These are phyloP conservation scores for Cochlearia excelsa DNA, from an alignment of 345 rosid species.

Conservation along the genomic window DNA sequence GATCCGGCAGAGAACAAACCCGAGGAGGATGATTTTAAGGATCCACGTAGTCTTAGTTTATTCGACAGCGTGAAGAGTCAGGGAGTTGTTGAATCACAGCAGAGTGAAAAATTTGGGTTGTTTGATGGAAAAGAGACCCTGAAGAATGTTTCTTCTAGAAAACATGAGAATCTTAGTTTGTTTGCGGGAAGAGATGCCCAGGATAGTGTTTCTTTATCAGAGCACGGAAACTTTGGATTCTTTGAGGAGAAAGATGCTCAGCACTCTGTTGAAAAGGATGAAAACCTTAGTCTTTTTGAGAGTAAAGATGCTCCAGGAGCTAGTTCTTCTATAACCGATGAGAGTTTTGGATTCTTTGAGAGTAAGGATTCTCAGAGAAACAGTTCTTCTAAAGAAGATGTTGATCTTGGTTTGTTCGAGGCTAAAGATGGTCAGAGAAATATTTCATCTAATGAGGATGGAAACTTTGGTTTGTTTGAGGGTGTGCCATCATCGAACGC, in stretches of 20 bases:
- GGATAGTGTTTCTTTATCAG: conserved; percentile 33
- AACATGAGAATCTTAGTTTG: conserved; percentile 37
- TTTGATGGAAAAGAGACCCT: not conserved
- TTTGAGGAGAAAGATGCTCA: conserved; percentile 24
- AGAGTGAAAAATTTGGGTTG: conserved; percentile 17
- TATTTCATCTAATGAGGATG: conserved; percentile 25
- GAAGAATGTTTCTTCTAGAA: conserved; percentile 18
- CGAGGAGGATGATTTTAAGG: conserved; percentile 33
- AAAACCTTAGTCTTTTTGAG: conserved; percentile 36
- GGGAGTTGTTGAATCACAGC: conserved; percentile 37
- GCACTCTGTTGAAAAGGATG: conserved; percentile 16
- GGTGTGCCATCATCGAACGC: conserved; percentile 41
- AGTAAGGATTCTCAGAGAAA: conserved; percentile 21
- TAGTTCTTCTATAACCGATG: conserved; percentile 23
- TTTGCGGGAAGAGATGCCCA: conserved; percentile 18
- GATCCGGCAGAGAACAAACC: conserved; percentile 14
- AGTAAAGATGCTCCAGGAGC: conserved; percentile 18
- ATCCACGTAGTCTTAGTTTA: conserved; percentile 40
- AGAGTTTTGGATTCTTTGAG: conserved; percentile 41
- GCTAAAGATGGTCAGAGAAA: conserved; percentile 25
- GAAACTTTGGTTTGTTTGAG: conserved; percentile 42
- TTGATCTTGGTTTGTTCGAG: conserved; percentile 30
- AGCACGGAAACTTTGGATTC: conserved; percentile 35
- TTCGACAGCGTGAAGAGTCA: conserved; percentile 41
- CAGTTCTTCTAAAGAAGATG: conserved; percentile 25